These are phyloP conservation scores for Penicillium bialowiezense DNA, from an alignment of 495 filamentous ascomycete genomes.

Conservation along the genomic window DNA sequence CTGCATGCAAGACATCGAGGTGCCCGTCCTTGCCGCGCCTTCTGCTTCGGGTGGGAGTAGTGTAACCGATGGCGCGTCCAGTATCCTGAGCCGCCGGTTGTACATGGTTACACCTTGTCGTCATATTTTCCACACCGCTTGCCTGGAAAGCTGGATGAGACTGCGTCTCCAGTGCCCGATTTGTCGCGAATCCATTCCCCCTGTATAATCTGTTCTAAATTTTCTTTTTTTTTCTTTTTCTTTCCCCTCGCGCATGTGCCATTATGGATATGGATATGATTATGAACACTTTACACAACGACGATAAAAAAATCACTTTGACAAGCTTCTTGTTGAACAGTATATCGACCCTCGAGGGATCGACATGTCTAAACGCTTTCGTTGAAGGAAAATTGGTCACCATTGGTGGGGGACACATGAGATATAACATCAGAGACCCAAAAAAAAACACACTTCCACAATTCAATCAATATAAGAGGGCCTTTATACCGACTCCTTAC, in stretches of 20 bases:
- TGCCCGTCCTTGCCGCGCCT: constrained; percentile 68
- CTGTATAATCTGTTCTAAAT: constrained; percentile 53
- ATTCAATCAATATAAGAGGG: not conserved
- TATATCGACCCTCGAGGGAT: constrained; percentile 16
- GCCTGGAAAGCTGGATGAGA: constrained; percentile 94
- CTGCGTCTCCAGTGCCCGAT: constrained; percentile 92
- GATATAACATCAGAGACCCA: constrained; percentile 23
- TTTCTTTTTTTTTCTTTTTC: too few relatives aligned
- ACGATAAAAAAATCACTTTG: not conserved
- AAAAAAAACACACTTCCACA: constrained; percentile 12
- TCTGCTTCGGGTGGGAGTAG: constrained; percentile 44
- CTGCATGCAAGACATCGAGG: constrained; percentile 86
- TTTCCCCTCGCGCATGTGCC: not conserved
- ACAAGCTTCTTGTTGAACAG: constrained; percentile 19
- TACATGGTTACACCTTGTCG: constrained; percentile 98
- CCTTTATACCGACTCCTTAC: constrained; percentile 7
- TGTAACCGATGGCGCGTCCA: constrained; percentile 59
- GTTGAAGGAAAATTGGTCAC: constrained; percentile 25
- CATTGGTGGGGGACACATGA: constrained; percentile 12
- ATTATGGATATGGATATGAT: not conserved
- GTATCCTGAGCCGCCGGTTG: constrained; percentile 68
- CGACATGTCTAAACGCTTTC: constrained; percentile 16
- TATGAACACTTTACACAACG: not conserved
- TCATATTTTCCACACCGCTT: constrained; percentile 92
- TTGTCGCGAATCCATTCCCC: constrained; percentile 84